Base-by-base conservation (phyloP, 306 rosid genomes). In the Quercus berberidifolia region DNA sequence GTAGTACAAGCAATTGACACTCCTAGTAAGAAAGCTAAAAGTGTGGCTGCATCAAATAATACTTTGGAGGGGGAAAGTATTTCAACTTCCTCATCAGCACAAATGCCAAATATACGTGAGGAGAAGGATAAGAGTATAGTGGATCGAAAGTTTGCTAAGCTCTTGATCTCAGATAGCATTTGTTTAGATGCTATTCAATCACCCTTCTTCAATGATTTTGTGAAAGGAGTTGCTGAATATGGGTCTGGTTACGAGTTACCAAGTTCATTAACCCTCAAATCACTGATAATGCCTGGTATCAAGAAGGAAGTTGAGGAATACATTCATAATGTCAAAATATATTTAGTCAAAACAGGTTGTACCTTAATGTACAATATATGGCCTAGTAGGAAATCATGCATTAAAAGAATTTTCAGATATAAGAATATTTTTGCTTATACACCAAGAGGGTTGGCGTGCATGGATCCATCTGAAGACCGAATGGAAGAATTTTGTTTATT, bases 401-500 rank as follows among this genome's bases (percentile, higher is more conserved):
- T n/a, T n/a, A n/a, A n/a, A n/a, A n/a, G n/a, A n/a, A n/a, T n/a
- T n/a, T n/a, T n/a, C n/a, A n/a, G n/a, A n/a, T n/a, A n/a, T n/a
- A n/a, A n/a, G n/a, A n/a, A n/a, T n/a, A 23, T 78, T 6, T 15
- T 69, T 78, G 19, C 31, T 6, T 46, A 69, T 41, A 8, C 74
- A 4, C 46, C 26, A 9, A 3, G 18, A 31, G 57, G 58, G 0
- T 68, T 20, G 13, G 71, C 18, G 0, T 78, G 58, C 43, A 4
- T 55, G 69, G 41, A 55, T 1, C 21, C 28, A 3, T 35, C 3
- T 7, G 4, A 26, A 0, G 0, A 5, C 5, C 1, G 0, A 1
- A 6, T 0, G 0, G 5, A 0, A 20, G 31, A 54, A 10, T 0
- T 5, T 13, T 1, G 0, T 26, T 20, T 1, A 1, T 38, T 6